Percentiles rank a stretch among this genome's conserved stretches.
Evolutionary conservation across 139 green algal genomes (phyloP).

Genomic region (Pleodorina starrii): DNA sequence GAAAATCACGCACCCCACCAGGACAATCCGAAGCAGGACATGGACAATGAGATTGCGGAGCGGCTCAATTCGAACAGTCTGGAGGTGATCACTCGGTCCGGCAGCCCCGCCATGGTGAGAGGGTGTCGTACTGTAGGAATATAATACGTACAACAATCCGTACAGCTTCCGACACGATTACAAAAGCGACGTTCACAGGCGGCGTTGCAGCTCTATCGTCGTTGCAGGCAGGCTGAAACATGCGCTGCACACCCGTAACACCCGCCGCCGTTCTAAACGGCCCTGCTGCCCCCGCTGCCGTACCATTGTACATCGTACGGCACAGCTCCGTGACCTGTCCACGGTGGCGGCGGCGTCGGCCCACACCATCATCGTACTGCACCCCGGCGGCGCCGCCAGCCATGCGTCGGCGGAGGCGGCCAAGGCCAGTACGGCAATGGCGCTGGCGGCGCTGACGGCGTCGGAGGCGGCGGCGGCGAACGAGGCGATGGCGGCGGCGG

Average conservation of each 20-base stretch:
- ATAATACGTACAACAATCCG: no score
- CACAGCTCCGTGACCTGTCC: constrained; percentile 46
- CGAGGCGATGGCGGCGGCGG: background rate
- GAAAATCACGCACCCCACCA: no score
- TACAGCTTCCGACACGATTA: no score
- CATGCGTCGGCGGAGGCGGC: constrained; percentile 49
- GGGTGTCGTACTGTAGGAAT: no score
- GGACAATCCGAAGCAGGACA: constrained; percentile 41
- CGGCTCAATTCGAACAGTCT: background rate
- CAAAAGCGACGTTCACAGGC: no score
- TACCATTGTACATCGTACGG: no score
- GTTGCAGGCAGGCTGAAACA: no score
- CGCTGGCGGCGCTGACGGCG: constrained; percentile 47
- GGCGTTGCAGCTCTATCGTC: no score
- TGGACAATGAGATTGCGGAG: constrained; percentile 48
- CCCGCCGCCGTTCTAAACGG: no score
- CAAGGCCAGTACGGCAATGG: constrained; percentile 60
- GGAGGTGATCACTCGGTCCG: constrained; percentile 31
- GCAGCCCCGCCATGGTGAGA: constrained; percentile 29
- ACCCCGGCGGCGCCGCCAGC: constrained; percentile 24
- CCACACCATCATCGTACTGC: constrained; percentile 59
- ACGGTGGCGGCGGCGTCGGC: constrained; percentile 52
- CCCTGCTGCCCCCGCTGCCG: no score
- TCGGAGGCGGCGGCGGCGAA: background rate
- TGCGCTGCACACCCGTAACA: no score